Evolutionary conservation across 2,329 filamentous ascomycete genomes (phyloP), one percentile per base, ranked within the genome.

Genomic region (Verticillium longisporum): DNA sequence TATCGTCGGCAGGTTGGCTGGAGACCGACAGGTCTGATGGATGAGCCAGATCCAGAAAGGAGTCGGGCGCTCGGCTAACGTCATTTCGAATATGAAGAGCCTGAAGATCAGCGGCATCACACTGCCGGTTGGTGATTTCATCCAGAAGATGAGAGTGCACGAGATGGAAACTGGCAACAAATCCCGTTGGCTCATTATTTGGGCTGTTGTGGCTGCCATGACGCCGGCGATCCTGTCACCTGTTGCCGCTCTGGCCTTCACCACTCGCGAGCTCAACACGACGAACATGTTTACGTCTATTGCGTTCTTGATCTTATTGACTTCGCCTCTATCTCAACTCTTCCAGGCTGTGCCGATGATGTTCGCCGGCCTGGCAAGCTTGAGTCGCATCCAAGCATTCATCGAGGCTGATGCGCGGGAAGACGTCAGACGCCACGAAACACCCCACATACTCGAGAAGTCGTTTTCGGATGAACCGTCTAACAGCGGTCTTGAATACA

Each of bases 191-290:
- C 58, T 75, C 18, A 33, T 70, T 1, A 63, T 70, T 9, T n/a
- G 67, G 6, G 58, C 66, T 0, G 73, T 72, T 6, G n/a, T 69
- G 0, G 64, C 76, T 13, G 70, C 69, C 2, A 73, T 73, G 15
- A 60, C 68, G 2, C 78, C 78, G 0, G 54, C 74, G 0, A 67
- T 71, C 18, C 57, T 81, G 1, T 71, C 72, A 1, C 76, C 77
- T 0, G 69, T 75, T 0, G 57, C 74, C 1, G 68, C 73, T 0
- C 74, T 75, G 58, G 69, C 67, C n/a, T 58, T 69, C 13, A 65
- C 69, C 6, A 61, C 62, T 1, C 56, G 61, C 1, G 59, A 60
- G 1, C 63, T 74, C 2, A 65, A 70, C 10, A 63, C 66, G 0
- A 65, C 70, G 3, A 66, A 62, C 9, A 70, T 72, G 18, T 74